phyloP scores from a whole-genome alignment of 75 land plant genomes.

The Cunninghamia lanceolata region DNA sequence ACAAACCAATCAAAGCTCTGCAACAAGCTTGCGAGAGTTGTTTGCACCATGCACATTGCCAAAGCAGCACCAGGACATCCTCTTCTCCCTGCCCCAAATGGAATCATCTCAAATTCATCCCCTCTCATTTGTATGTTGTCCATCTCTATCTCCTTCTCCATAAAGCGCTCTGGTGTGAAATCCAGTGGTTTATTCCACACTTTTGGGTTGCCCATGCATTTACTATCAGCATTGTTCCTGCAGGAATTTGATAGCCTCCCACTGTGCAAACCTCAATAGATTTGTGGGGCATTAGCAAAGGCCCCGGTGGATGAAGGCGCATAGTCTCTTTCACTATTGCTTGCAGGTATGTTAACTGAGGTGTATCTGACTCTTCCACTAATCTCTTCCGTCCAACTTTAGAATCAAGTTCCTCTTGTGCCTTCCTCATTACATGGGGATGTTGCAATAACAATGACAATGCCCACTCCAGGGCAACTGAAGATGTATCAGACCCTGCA shows the following conservation, averaged over 20 bases:
- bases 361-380: no score
- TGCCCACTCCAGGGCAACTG: constrained; percentile 17
- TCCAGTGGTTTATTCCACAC: constrained; percentile 9
- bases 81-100: constrained; percentile 29
- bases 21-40: constrained; percentile 19
- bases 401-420: no score
- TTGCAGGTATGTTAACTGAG: no score
- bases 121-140: constrained; percentile 15
- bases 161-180: constrained; percentile 23
- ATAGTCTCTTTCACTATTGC: no score
- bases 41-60: constrained; percentile 12
- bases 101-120: constrained; percentile 24
- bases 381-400: no score
- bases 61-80: constrained; percentile 22
- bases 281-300: no score
- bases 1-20: constrained; percentile 22
- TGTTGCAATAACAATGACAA: constrained; percentile 17
- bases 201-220: constrained; percentile 23
- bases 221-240: constrained; percentile 14
- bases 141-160: constrained; percentile 8
- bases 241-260: constrained; percentile 19
- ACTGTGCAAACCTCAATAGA: neutral
- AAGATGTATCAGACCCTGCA: no score
- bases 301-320: no score
- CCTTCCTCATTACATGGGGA: constrained; percentile 2